These are phyloP conservation scores for Fraxinus platypoda DNA, from an alignment of 305 asterid genomes.

Conservation along the genomic window DNA sequence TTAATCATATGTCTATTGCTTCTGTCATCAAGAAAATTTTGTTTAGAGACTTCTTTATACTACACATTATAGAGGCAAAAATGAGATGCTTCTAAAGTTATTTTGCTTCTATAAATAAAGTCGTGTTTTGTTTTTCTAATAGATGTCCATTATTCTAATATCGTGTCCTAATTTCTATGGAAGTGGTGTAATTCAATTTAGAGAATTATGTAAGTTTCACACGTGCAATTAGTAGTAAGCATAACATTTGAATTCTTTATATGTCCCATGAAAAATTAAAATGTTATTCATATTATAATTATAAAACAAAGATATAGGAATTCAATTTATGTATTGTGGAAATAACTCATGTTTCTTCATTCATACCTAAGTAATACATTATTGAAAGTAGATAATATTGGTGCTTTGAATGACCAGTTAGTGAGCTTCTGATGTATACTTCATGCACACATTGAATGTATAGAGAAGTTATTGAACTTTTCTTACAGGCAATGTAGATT, in stretches of 20 bases:
- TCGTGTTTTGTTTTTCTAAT: too few relatives aligned
- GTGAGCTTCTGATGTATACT: not conserved
- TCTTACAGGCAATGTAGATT: not conserved
- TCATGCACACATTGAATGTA: too few relatives aligned
- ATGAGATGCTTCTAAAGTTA: not conserved
- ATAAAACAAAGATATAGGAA: not conserved
- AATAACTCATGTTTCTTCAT: not conserved
- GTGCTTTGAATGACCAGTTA: not conserved
- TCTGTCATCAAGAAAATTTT: not conserved
- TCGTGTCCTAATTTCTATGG: not conserved
- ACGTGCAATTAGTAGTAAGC: not conserved
- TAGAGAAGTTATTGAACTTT: too few relatives aligned
- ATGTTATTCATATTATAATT: not conserved
- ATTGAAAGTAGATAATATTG: not conserved
- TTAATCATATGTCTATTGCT: not conserved
- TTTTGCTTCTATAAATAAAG: too few relatives aligned
- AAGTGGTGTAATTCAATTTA: not conserved
- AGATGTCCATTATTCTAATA: not conserved
- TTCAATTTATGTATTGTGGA: not conserved
- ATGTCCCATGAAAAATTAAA: not conserved
- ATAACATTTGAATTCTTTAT: not conserved
- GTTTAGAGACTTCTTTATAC: not conserved
- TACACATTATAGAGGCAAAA: not conserved
- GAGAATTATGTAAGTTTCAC: not conserved
- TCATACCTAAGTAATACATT: too few relatives aligned